A percentile compares a stretch with the other conserved stretches of the same genome.
Conservation (phyloP, 208 protist genomes). For the Leishmania turanica region DNA sequence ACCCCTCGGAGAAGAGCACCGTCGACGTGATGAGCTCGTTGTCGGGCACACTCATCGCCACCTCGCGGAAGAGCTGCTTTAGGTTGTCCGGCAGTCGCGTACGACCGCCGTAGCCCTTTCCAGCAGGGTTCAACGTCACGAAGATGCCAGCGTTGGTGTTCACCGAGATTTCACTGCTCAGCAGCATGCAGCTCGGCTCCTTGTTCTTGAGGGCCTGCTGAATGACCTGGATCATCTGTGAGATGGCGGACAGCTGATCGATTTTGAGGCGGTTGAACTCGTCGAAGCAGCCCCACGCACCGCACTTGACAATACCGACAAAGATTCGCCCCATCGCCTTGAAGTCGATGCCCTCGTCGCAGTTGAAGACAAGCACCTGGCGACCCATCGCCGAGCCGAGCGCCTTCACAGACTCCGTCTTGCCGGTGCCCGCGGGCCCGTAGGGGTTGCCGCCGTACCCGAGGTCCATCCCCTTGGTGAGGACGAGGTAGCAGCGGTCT, state of each 20-base stretch:
- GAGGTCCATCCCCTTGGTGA: slow-evolving; percentile 97
- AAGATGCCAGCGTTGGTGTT: slow-evolving; percentile 94
- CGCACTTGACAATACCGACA: slow-evolving; percentile 94
- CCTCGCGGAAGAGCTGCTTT: slow-evolving; percentile 97
- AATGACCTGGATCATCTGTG: slow-evolving; percentile 95
- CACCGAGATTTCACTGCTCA: slow-evolving; percentile 73
- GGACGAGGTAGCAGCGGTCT: slow-evolving; percentile 96
- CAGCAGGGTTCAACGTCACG: slow-evolving; percentile 97
- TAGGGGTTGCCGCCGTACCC: slow-evolving; percentile 97
- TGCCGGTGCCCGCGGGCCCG: slow-evolving; percentile 97
- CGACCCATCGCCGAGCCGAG: slow-evolving; percentile 92
- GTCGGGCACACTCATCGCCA: slow-evolving; percentile 98
- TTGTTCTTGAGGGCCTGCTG: slow-evolving; percentile 90
- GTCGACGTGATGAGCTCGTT: slow-evolving; percentile 95
- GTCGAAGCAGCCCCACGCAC: slow-evolving; percentile 95
- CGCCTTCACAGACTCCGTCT: slow-evolving; percentile 97
- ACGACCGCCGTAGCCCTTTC: slow-evolving; percentile 97
- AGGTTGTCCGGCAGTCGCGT: slow-evolving; percentile 98
- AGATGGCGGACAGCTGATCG: slow-evolving; percentile 95
- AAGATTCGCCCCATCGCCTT: slow-evolving; percentile 95
- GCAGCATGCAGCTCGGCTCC: slow-evolving; percentile 78
- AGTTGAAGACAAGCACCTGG: slow-evolving; percentile 96
- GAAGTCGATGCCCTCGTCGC: slow-evolving; percentile 95
- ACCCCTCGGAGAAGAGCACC: slow-evolving; percentile 92
- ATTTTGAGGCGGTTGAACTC: slow-evolving; percentile 96